Evolutionary conservation across 768 basidiomycete species (phyloP), one percentile per base, ranked within the genome.

Genomic region (Kwoniella mangroviensis): DNA sequence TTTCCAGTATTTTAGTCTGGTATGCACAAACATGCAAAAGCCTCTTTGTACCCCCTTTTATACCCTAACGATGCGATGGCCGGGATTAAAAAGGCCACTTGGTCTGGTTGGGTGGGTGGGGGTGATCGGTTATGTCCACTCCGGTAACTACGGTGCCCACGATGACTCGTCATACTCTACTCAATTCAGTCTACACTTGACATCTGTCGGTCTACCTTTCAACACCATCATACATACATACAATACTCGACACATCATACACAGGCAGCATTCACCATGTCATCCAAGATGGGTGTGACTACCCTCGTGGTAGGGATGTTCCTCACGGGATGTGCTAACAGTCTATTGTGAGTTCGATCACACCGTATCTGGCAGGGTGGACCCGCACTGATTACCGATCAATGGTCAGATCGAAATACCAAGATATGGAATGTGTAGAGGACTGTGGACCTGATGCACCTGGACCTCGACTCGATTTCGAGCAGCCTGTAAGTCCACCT

Each of bases 371-470:
- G 56, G 43, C 11, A 28, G 58, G 45, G 19, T n/a, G 21, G 7
- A 13, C 42, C 43, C 61, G 3, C 24, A 17, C 43, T 51, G 61
- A 51, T 42, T 45, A 15, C 34, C 9, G 67, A 68, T 71, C 66
- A 92, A 81, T 24, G 13, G 21, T 26, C 51, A 78, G 75, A 40
- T 64, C 74, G 22, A 84, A 83, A 70, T 83, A 77, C 52, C 76
- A 83, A 77, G 96, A 98, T 82, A 96, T 97, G 92, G 93, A 97
- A 89, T 98, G 96, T 80, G 95, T 98, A 54, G 93, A 93, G 86
- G 92, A 95, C 83, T 98, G 96, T 82, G 81, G 82, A 57, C 87
- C 90, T 73, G 87, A 87, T 45, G 85, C 92, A 82, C 87, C 89
- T 2, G 71, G 78, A 3, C 85, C 85, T 43, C 89, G 87, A 65